Base-by-base conservation (phyloP, 75 land plant genomes). In the Pinus albicaulis region DNA sequence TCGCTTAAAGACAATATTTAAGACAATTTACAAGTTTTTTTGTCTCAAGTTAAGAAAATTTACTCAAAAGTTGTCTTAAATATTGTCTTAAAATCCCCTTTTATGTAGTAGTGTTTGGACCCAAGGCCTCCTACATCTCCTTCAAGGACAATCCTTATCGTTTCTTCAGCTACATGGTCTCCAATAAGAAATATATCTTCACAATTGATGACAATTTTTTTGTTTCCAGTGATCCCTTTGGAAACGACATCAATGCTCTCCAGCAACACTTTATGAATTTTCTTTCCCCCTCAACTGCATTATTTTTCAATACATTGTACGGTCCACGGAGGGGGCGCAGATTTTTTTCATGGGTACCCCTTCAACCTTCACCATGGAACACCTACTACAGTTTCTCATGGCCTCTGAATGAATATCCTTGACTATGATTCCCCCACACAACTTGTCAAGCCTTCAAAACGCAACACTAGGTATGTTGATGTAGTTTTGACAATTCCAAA, bases 361-460 rank as follows among this genome's bases (percentile, higher is more conserved):
- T 91, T 92, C 84, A 92, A 92, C 53, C 86, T 92, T 28, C 77
- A 92, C 8, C 92, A 92, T 62, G 94, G 94, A 2, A 84, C 76
- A 14, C 80, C 86, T 7, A 91, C 93, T 26, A 91, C 92, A 23
- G 86, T 91, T 71, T 91, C 93, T 59, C 93, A 91, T 79, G 93
- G 91, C 52, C 85, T 91, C 63, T 91, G 93, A 91, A 79, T 91
- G 62, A 91, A 91, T 76, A 86, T 91, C 55, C 93, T 91, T 22
- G 93, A 91, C 38, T 91, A 91, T 76, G 93, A 91, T 75, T 91
- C 93, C 36, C 94, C 94, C 24, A 92, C 94, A 3, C 92, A 92
- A 77, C 86, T 92, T 22, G 94, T 92, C 60, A 92, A 92, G 73
- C 92, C 92, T 23, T 79, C 34, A 10, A 44, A 66, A 41, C 70